phyloP scores from a whole-genome alignment of 176 grass and related monocot genomes.

The Puya raimondii region DNA sequence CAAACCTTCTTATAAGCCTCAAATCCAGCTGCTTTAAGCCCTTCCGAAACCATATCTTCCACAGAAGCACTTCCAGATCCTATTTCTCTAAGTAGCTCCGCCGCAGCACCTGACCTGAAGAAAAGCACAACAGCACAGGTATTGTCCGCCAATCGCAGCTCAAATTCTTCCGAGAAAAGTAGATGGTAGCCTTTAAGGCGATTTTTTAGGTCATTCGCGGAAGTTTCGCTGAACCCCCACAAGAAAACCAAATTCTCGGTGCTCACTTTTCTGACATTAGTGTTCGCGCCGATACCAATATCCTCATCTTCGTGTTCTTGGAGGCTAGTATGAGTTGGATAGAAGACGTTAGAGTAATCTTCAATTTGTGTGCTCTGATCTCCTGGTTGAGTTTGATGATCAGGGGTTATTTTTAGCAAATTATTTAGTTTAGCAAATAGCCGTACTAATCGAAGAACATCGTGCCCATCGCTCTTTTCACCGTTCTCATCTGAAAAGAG shows the following conservation, averaged over 20 bases:
- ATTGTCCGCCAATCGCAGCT: constrained; percentile 56
- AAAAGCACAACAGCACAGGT: constrained; percentile 68
- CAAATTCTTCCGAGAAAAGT: constrained; percentile 55
- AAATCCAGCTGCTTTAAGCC: constrained; percentile 59
- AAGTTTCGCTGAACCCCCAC: constrained; percentile 54
- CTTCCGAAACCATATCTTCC: constrained; percentile 47
- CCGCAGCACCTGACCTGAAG: constrained; percentile 28
- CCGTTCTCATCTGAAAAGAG: constrained; percentile 38
- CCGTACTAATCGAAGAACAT: constrained; percentile 67
- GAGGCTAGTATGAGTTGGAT: constrained; percentile 26
- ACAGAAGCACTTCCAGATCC: constrained; percentile 30
- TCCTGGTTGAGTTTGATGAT: constrained; percentile 15
- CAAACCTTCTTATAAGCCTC: constrained; percentile 67
- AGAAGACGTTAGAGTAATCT: constrained; percentile 64
- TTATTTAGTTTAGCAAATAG: constrained; percentile 67
- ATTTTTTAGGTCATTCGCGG: constrained; percentile 39
- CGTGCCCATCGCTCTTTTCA: constrained; percentile 46
- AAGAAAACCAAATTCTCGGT: constrained; percentile 53
- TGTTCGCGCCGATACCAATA: constrained; percentile 18
- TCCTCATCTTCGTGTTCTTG: constrained; percentile 39
- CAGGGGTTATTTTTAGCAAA: constrained; percentile 41
- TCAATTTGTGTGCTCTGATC: constrained; percentile 36
- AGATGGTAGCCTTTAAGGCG: constrained; percentile 39
- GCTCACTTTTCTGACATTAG: constrained; percentile 22
- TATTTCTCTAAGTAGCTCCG: constrained; percentile 50